phyloP scores from a whole-genome alignment of 208 protist genomes.

The Angomonas ambiguus region DNA sequence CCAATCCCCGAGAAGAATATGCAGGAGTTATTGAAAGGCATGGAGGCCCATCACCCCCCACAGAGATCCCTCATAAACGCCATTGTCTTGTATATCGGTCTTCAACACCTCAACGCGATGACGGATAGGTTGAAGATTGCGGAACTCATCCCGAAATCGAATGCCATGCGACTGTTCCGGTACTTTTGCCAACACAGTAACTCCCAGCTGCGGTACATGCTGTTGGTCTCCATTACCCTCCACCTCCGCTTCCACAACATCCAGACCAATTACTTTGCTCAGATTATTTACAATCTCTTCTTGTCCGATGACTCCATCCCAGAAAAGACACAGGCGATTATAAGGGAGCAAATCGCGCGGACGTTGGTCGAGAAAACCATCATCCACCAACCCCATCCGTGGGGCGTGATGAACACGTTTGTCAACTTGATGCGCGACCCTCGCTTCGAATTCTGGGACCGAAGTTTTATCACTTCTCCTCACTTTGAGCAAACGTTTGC shows the following conservation, averaged over 20 bases:
- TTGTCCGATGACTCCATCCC: conserved; percentile 55
- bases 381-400: conserved; percentile 97
- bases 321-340: conserved; percentile 60
- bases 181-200: conserved; percentile 91
- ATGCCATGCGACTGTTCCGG: conserved; percentile 95
- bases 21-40: conserved; percentile 33
- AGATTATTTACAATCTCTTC: conserved; percentile 97
- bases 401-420: conserved; percentile 99
- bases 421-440: conserved; percentile 98
- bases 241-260: conserved; percentile 99
- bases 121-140: conserved; percentile 26
- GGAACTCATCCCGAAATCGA: conserved; percentile 41
- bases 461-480: conserved; percentile 86
- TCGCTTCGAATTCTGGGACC: conserved; percentile 94
- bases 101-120: conserved; percentile 42
- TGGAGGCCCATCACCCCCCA: conserved; percentile 56
- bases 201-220: conserved; percentile 92
- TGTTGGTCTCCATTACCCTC: conserved; percentile 97
- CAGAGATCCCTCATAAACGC: conserved; percentile 91
- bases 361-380: conserved; percentile 97
- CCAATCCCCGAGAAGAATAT: no score
- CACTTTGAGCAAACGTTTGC: conserved; percentile 92
- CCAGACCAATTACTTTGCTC: conserved; percentile 99
- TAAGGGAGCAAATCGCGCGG: conserved; percentile 97
- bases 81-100: conserved; percentile 96